Conservation (phyloP, 140 eudicot species). For the Oenanthe javanica region DNA sequence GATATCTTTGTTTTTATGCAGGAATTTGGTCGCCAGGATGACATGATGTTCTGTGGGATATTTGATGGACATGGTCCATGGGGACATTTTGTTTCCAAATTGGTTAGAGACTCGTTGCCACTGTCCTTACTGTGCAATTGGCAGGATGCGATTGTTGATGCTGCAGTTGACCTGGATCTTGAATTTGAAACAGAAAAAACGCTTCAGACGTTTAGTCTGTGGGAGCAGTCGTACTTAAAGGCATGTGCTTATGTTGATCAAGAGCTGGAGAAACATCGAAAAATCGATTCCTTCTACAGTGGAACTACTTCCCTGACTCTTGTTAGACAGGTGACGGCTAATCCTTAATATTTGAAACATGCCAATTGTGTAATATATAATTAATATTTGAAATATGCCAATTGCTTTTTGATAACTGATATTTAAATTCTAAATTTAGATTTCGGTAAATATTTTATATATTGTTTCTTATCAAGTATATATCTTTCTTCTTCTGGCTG, state of each 20-base stretch:
- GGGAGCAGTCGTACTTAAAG: conserved; percentile 67
- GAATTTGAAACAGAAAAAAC: conserved; percentile 46
- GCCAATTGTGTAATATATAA: background rate
- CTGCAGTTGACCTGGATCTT: conserved; percentile 47
- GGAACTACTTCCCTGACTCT: conserved; percentile 84
- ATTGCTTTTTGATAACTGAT: background rate
- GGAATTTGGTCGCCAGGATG: conserved; percentile 94
- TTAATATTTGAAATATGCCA: background rate
- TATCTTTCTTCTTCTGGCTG: background rate
- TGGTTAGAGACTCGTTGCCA: conserved; percentile 75
- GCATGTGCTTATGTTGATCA: conserved; percentile 76
- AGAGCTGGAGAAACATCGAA: conserved; percentile 55
- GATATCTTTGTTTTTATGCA: conserved; percentile 12
- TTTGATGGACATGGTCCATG: conserved; percentile 97
- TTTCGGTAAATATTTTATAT: background rate
- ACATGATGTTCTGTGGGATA: conserved; percentile 90
- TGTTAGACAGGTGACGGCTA: conserved; percentile 69
- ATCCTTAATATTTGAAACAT: background rate
- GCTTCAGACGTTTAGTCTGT: conserved; percentile 47
- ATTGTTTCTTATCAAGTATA: background rate
- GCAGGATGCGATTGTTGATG: conserved; percentile 67
- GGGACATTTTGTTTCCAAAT: conserved; percentile 92
- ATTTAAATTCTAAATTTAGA: background rate
- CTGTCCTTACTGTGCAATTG: conserved; percentile 70
- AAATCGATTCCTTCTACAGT: conserved; percentile 64